Conservation (phyloP, 768 basidiomycete species). For the Cystofilobasidium ferigula region DNA sequence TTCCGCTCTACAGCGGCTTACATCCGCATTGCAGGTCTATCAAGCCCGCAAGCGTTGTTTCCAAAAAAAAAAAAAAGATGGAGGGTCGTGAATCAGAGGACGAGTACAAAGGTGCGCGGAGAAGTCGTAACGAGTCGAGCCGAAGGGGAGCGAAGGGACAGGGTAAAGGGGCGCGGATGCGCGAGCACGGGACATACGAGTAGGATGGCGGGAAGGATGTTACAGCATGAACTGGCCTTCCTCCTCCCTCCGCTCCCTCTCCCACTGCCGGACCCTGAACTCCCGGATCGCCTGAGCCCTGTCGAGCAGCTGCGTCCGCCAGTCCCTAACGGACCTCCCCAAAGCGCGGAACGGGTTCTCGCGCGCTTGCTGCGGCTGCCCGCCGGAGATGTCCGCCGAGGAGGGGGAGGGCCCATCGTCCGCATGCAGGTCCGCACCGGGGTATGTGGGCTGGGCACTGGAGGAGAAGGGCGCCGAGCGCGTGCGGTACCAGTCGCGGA, state of each 20-base stretch:
- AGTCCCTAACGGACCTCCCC: background rate
- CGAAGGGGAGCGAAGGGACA: background rate
- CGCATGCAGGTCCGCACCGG: background rate
- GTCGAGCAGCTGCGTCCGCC: background rate
- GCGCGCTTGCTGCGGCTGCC: background rate
- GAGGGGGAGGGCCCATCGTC: no score
- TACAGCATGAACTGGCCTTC: background rate
- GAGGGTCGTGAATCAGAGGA: no score
- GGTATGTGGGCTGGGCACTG: background rate
- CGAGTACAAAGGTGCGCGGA: no score
- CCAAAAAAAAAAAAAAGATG: no score
- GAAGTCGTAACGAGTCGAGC: no score
- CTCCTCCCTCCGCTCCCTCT: background rate
- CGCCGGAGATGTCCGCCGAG: no score
- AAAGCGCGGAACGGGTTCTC: background rate
- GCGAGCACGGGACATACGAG: no score
- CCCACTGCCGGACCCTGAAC: background rate
- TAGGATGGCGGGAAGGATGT: background rate
- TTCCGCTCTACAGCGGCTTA: no score
- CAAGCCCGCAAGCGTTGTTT: no score
- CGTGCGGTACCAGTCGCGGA: constrained; percentile 1
- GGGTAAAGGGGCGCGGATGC: background rate
- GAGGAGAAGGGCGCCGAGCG: background rate
- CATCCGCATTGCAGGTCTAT: no score
- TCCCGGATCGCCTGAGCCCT: background rate